A percentile compares a stretch with the other conserved stretches of the same genome.
Evolutionary conservation across 208 protist species (phyloP).

Genomic region (Trypanosoma caninum): DNA sequence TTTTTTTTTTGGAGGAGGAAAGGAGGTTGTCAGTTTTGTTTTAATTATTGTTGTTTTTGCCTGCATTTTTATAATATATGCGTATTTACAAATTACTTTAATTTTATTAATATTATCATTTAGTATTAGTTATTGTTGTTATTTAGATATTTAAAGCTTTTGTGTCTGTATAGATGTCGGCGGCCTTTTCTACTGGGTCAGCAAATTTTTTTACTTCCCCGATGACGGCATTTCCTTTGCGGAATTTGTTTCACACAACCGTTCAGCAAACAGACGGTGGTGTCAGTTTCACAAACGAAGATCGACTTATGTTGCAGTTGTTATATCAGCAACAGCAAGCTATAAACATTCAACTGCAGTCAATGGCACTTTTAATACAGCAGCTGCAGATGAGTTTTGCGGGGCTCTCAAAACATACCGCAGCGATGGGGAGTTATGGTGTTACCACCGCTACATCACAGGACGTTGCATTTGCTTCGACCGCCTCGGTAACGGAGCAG

Average conservation of each 20-base stretch:
- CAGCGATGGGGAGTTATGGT: background rate
- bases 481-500: too few relatives aligned
- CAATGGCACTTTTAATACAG: conserved; percentile 64
- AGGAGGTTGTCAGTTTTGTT: too few relatives aligned
- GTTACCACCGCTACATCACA: background rate
- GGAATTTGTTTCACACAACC: conserved; percentile 19
- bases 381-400: conserved; percentile 39
- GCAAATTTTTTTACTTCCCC: conserved; percentile 27
- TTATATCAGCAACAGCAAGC: conserved; percentile 84
- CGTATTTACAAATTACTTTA: background rate
- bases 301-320: conserved; percentile 71
- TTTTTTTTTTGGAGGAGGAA: too few relatives aligned
- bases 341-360: conserved; percentile 78
- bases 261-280: conserved; percentile 11
- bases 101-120: too few relatives aligned
- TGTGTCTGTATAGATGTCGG: conserved; percentile 16
- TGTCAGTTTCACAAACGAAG: conserved; percentile 47
- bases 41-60: background rate
- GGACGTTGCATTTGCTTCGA: background rate
- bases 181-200: conserved; percentile 10
- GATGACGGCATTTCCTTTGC: conserved; percentile 13
- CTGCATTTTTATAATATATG: background rate
- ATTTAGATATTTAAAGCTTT: too few relatives aligned
- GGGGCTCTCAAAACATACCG: conserved; percentile 1
- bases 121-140: too few relatives aligned